Evolutionary conservation across 140 eudicot genomes (phyloP), one percentile per base, ranked within the genome.

Genomic region (Erigeron philadelphicus): DNA sequence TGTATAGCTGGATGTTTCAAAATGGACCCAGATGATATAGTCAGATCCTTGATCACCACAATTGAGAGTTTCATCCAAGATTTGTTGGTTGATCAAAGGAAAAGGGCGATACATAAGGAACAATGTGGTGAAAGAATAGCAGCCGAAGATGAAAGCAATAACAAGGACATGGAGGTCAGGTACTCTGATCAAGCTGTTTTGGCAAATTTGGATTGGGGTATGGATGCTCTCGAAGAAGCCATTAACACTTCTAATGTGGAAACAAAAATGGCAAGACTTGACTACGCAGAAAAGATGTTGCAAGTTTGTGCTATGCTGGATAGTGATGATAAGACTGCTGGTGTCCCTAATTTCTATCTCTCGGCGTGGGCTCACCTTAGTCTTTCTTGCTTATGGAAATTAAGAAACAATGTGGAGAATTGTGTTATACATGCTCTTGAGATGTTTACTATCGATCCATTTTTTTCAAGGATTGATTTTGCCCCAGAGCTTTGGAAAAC

Each of bases 281-380:
- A 88, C 67, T 82, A 88, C 16, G 93, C 96, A 7, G 93, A 85
- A 70, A 88, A 88, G 75, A 88, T 88, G 96, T 67, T 88, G 31
- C 96, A 89, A 79, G 95, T 89, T 12, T 86, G 95, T 76, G 96
- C 90, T 6, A 84, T 89, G 96, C 76, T 89, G 67, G 76, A 86
- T 76, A 70, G 87, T 12, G 71, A 78, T 53, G 87, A 82, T 45
- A 80, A 72, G 76, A 89, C 96, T 3, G 94, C 88, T 0, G 95
- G 96, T n/a, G 95, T 89, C 41, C 95, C 96, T 69, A 89, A 89
- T 67, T 86, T 72, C 64, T 89, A 89, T 71, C 84, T 89, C 16
- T 89, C 96, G 0, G 90, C 96, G 72, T 89, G 96, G 96, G 96
- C 96, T 3, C 95, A 86, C 41, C 67, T 89, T 47, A 86, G 86